Evolutionary conservation across 1,284 basidiomycete genomes (phyloP).

Genomic region (Tremellales sp.): DNA sequence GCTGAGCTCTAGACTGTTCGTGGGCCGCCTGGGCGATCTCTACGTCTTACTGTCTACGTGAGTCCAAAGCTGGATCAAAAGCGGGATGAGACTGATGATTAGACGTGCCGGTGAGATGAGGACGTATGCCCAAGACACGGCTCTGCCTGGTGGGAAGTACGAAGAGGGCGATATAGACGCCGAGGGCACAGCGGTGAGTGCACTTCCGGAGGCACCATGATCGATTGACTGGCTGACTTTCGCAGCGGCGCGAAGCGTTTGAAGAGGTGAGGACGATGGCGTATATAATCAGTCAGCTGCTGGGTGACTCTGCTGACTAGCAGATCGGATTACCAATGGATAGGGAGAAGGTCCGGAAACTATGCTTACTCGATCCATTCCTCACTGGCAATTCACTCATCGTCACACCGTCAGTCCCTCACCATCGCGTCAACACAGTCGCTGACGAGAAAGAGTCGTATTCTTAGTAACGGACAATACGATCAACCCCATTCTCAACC

Average conservation of each 20-base stretch:
- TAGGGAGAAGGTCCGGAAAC: conserved; percentile 60
- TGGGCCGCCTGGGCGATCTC: conserved; percentile 72
- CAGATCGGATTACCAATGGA: conserved; percentile 77
- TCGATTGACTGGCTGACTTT: neutral
- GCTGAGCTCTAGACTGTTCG: conserved; percentile 55
- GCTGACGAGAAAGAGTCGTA: conserved; percentile 58
- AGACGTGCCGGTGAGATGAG: conserved; percentile 68
- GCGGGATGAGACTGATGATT: neutral
- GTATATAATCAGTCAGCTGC: neutral
- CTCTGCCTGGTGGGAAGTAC: conserved; percentile 73
- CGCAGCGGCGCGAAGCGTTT: conserved; percentile 65
- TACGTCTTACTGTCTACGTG: conserved; percentile 63
- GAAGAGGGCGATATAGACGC: conserved; percentile 63
- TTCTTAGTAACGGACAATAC: conserved; percentile 65
- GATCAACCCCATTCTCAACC: conserved; percentile 68
- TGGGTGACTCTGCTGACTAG: neutral
- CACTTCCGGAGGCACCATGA: neutral
- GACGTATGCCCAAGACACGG: conserved; percentile 76
- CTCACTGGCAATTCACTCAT: conserved; percentile 65
- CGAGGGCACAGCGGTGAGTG: conserved; percentile 72
- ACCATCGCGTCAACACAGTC: neutral
- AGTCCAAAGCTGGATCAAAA: conserved; percentile 1
- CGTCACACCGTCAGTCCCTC: conserved; percentile 66
- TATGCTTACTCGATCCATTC: conserved; percentile 72
- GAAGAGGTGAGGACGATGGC: no score